These are phyloP conservation scores for Kwoniella mangroviensis DNA, from an alignment of 768 basidiomycete species.

Conservation along the genomic window DNA sequence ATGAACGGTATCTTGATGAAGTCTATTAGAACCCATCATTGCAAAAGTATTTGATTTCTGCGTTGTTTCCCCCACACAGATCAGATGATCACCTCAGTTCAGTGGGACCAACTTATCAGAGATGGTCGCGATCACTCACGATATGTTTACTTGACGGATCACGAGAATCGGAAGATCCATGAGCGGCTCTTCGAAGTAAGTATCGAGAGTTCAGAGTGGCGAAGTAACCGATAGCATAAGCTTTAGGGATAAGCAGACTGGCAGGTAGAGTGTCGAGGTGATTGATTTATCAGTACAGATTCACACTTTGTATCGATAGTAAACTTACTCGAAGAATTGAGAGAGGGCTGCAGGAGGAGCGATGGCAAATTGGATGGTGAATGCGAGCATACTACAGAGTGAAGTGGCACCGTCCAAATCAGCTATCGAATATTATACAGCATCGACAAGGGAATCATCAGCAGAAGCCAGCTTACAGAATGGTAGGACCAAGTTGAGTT, in stretches of 20 bases:
- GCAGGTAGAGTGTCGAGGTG: background rate
- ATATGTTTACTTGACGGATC: background rate
- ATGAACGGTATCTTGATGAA: slow-evolving; percentile 21
- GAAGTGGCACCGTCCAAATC: background rate
- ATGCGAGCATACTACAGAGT: slow-evolving; percentile 6
- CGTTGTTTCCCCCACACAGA: background rate
- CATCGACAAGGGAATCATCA: background rate
- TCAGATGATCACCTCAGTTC: background rate
- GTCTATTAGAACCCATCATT: background rate
- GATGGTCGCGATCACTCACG: background rate
- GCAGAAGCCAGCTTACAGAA: slow-evolving; percentile 6
- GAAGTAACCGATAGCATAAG: slow-evolving; percentile 16
- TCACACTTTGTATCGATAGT: background rate
- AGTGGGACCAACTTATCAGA: background rate
- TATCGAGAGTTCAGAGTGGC: slow-evolving; percentile 21
- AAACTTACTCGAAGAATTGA: slow-evolving; percentile 22
- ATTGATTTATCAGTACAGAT: background rate
- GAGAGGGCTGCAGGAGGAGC: slow-evolving; percentile 1
- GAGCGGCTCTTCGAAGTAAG: slow-evolving; percentile 13
- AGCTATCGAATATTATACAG: background rate
- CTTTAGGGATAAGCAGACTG: slow-evolving; percentile 21
- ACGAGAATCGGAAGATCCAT: background rate
- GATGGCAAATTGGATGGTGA: slow-evolving; percentile 17
- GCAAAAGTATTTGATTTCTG: slow-evolving; percentile 18
- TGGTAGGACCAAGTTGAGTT: slow-evolving; percentile 16